Evolutionary conservation across 495 filamentous ascomycete species (phyloP), one percentile per base, ranked within the genome.

Genomic region (Astrocystis sublimbata): DNA sequence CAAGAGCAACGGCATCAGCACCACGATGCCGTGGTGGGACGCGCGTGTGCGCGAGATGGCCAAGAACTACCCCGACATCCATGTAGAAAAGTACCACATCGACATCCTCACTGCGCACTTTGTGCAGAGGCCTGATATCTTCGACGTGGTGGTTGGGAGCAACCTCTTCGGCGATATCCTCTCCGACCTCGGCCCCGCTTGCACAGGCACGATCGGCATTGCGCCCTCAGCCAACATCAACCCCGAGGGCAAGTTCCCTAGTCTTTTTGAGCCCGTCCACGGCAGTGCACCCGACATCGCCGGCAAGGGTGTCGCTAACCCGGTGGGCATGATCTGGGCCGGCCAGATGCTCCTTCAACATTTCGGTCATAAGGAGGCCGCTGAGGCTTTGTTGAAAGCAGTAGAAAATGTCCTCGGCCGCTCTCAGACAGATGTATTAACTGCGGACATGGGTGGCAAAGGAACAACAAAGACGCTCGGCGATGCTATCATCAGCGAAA

Each of bases 201-300:
- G 93, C 58, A 90, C 91, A 2, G 92, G 91, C 4, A 89, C 85
- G n/a, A 79, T 96, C 69, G 92, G 92, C 12, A 78, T 96, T 64
- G 77, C 93, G 46, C 92, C 92, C 66, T 88, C 85, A 24, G 88
- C 83, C 31, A 85, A 92, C 47, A 89, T 92, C 9, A 92, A 93
- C 77, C 74, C 76, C 4, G 72, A 79, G 4, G 78, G 83, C 60
- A 78, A 75, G 58, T 82, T 86, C 66, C 86, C 86, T 42, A 86
- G 91, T 68, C 91, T 96, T 70, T 96, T 96, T 71, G 92, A 96
- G 79, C 92, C 92, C 19, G 92, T 96, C 60, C 92, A 96, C 72
- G 92, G 91, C 1, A 78, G 73, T 40, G 82, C 81, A 4, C 88
- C 87, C 13, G 88, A 91, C 65, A 90, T 92, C 57, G 85, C 86